phyloP scores from a whole-genome alignment of 768 basidiomycete species.

The Tricholoma flavovirens region DNA sequence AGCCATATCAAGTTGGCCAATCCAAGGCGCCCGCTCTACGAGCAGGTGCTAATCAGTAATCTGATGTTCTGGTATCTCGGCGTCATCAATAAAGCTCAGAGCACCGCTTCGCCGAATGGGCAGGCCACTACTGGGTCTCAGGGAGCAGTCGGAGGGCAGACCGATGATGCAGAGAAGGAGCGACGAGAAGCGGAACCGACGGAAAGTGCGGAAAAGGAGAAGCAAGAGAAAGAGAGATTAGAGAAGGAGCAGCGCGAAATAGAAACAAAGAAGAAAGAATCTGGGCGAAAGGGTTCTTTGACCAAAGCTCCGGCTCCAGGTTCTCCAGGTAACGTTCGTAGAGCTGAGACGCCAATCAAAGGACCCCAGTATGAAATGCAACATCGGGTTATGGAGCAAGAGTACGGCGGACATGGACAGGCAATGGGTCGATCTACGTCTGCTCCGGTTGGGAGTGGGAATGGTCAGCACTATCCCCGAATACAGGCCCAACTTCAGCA shows the following conservation, averaged over 20 bases:
- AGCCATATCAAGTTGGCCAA: conserved; percentile 99
- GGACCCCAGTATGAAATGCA: conserved; percentile 94
- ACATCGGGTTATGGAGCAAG: conserved; percentile 88
- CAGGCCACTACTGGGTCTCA: conserved; percentile 21
- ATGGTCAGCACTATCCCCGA: conserved; percentile 28
- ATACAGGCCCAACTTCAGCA: conserved; percentile 19
- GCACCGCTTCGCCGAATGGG: conserved; percentile 31
- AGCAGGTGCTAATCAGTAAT: conserved; percentile 91
- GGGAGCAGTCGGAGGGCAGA: conserved; percentile 20
- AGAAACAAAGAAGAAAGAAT: conserved; percentile 52
- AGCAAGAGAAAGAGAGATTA: conserved; percentile 34
- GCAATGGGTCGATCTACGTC: conserved; percentile 23
- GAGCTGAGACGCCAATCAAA: conserved; percentile 82
- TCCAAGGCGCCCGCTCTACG: conserved; percentile 91
- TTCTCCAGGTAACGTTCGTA: conserved; percentile 45
- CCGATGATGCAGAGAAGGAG: conserved; percentile 35
- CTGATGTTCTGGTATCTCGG: conserved; percentile 99
- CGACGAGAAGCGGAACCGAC: conserved; percentile 28
- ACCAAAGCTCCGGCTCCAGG: conserved; percentile 56
- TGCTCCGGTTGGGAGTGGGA: conserved; percentile 16
- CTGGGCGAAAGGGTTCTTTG: conserved; percentile 51
- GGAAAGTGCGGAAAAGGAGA: conserved; percentile 36
- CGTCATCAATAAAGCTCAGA: conserved; percentile 89
- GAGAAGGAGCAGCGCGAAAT: conserved; percentile 43
- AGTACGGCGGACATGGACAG: conserved; percentile 52